A percentile compares a stretch with the other conserved stretches of the same genome.
These are phyloP conservation scores for Heritiera littoralis DNA, from an alignment of 345 rosid species.

Conservation along the genomic window DNA sequence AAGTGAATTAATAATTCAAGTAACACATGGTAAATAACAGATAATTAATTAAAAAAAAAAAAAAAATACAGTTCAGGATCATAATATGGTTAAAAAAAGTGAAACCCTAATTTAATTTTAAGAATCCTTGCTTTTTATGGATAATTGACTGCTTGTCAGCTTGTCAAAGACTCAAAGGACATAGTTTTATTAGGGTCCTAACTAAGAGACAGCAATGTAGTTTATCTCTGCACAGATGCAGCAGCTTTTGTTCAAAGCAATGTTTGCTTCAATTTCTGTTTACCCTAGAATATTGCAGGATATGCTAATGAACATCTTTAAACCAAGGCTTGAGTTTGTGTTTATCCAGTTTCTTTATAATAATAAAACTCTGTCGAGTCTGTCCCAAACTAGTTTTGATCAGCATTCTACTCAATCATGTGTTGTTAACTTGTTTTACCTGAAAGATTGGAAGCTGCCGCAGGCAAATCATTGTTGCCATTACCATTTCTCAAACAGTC, in stretches of 20 bases:
- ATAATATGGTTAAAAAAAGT: background rate
- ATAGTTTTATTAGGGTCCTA: conserved; percentile 12
- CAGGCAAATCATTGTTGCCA: background rate
- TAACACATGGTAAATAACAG: background rate
- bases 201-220: conserved; percentile 3
- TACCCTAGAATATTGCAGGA: background rate
- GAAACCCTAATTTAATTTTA: background rate
- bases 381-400: background rate
- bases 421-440: no score
- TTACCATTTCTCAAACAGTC: background rate
- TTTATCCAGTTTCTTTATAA: background rate
- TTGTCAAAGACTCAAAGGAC: conserved; percentile 4
- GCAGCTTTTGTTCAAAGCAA: conserved; percentile 1
- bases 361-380: background rate
- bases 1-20: background rate
- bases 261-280: background rate
- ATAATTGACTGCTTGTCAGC: background rate
- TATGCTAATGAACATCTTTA: background rate
- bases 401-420: background rate
- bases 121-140: background rate
- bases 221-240: background rate
- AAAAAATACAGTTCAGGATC: background rate
- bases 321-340: background rate
- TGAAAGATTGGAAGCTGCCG: background rate
- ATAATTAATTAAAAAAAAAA: no score